A percentile compares a stretch with the other conserved stretches of the same genome.
These are phyloP conservation scores for Phytopythium oedochilum DNA, from an alignment of 352 stramenopile species.

Conservation along the genomic window DNA sequence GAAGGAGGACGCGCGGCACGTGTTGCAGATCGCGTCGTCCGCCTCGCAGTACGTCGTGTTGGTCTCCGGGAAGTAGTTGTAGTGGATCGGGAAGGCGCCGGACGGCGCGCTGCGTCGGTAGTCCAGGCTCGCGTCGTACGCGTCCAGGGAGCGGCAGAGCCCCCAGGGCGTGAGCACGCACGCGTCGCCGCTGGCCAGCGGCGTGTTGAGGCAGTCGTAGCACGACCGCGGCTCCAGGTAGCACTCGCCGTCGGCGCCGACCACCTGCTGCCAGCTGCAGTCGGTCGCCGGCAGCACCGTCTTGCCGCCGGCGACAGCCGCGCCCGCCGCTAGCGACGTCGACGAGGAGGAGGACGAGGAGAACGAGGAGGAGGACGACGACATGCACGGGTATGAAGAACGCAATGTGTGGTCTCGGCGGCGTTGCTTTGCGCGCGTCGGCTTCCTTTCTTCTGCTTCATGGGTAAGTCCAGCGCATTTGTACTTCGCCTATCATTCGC, in stretches of 20 bases:
- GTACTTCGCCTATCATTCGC: not conserved
- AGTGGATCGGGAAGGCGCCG: conserved; percentile 32
- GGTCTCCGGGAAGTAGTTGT: conserved; percentile 52
- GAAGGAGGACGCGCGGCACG: conserved; percentile 33
- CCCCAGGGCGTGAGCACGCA: conserved; percentile 47
- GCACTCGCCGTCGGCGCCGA: conserved; percentile 19
- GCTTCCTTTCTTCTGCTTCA: not conserved
- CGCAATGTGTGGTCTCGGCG: not conserved
- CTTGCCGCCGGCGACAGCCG: conserved; percentile 4
- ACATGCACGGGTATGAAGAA: not conserved
- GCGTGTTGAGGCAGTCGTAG: conserved; percentile 53
- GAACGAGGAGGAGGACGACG: not conserved
- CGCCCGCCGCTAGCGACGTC: not conserved
- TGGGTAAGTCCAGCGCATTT: not conserved
- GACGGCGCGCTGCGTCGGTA: conserved; percentile 33
- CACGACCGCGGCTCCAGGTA: conserved; percentile 43
- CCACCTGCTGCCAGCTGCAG: conserved; percentile 41
- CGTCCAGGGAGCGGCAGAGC: conserved; percentile 30
- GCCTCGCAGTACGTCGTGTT: conserved; percentile 55
- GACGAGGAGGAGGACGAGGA: not conserved
- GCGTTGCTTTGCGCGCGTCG: too few relatives aligned
- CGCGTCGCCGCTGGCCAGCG: conserved; percentile 21
- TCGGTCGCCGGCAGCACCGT: conserved; percentile 16
- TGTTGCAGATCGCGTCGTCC: conserved; percentile 29
- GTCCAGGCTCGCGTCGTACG: conserved; percentile 45